A percentile compares a stretch with the other conserved stretches of the same genome.
Conservation (phyloP, 1,139 yeast genomes). For the Scheffersomyces titani region DNA sequence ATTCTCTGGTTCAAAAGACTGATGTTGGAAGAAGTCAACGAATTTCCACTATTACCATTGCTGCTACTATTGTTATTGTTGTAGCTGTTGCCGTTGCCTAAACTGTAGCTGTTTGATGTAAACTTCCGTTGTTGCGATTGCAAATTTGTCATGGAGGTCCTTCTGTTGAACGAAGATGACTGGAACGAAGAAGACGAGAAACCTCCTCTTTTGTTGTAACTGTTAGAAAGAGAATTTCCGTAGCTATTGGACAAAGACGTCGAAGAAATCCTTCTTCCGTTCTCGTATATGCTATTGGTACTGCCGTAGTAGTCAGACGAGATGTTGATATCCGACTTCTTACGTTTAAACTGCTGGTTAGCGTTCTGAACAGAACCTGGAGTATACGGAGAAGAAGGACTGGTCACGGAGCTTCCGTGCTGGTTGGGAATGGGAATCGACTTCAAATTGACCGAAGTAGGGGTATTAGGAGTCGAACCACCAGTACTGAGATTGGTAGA, state of each 20-base stretch:
- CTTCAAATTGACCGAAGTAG: constrained; percentile 11
- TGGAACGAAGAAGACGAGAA: constrained; percentile 19
- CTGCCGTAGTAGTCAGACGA: constrained; percentile 11
- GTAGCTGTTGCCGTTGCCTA: constrained; percentile 9
- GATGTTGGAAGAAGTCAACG: constrained; percentile 31
- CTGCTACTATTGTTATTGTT: not conserved
- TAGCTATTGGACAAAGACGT: constrained; percentile 10
- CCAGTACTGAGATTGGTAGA: not conserved
- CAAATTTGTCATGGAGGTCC: constrained; percentile 19
- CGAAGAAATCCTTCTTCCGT: constrained; percentile 13
- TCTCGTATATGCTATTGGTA: constrained; percentile 3
- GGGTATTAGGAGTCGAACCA: constrained; percentile 11
- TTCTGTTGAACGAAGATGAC: constrained; percentile 20
- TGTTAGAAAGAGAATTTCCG: constrained; percentile 1
- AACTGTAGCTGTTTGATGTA: constrained; percentile 8
- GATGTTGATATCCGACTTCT: constrained; percentile 39
- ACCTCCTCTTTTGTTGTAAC: constrained; percentile 19
- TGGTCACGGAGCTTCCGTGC: constrained; percentile 12
- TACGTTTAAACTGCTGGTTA: constrained; percentile 42
- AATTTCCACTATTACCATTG: constrained; percentile 8
- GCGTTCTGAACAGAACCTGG: constrained; percentile 11
- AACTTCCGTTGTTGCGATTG: constrained; percentile 13
- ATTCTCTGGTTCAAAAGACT: constrained; percentile 29
- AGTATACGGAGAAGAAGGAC: constrained; percentile 26
- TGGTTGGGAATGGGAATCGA: constrained; percentile 29